Evolutionary conservation across 345 rosid genomes (phyloP), one percentile per base, ranked within the genome.

Genomic region (Excoecaria cochinchinensis): DNA sequence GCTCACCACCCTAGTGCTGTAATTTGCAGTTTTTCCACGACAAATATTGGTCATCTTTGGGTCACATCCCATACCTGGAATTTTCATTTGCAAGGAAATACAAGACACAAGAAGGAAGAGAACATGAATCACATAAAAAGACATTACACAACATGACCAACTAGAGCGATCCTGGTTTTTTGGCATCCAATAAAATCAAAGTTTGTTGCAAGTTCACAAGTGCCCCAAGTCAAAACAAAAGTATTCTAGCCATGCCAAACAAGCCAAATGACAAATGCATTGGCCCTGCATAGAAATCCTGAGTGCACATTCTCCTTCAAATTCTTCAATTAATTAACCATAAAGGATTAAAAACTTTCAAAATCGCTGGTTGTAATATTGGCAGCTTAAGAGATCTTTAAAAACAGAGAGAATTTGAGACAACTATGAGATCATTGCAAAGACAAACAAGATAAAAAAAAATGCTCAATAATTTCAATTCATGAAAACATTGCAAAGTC

Each of bases 11-110:
- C 87, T 80, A 24, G 73, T 70, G 47, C 90, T 86, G 73, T 82
- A 79, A 79, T 86, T 78, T 70, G 87, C 83, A 65, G 90, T 86
- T 66, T 68, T 89, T 55, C 92, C 90, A 14, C 68, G 76, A 60
- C 79, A 75, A 42, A 89, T 64, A 77, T 78, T 87, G 75, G 72
- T 63, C 53, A 80, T 72, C 76, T 70, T 77, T 19, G 6, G 60
- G 22, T 58, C 79, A 72, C 84, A 83, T 61, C 89, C 89, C 77
- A 64, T 73, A 42, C 74, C 92, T 86, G 85, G 52, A 79, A 57
- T 76, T 36, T 17, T 58, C 31, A 57, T 53, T 60, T 44, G 12
- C 15, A 74, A 39, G 6, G 52, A 44, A 70, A 53, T 39, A 74
- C 21, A 69, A 75, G 48, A 17, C 72, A 44, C 48, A 44, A 44